Percentiles rank a stretch among this genome's conserved stretches.
Conservation (phyloP, 192 early-diverging fungal genomes). For the Martensiomyces pterosporus region DNA sequence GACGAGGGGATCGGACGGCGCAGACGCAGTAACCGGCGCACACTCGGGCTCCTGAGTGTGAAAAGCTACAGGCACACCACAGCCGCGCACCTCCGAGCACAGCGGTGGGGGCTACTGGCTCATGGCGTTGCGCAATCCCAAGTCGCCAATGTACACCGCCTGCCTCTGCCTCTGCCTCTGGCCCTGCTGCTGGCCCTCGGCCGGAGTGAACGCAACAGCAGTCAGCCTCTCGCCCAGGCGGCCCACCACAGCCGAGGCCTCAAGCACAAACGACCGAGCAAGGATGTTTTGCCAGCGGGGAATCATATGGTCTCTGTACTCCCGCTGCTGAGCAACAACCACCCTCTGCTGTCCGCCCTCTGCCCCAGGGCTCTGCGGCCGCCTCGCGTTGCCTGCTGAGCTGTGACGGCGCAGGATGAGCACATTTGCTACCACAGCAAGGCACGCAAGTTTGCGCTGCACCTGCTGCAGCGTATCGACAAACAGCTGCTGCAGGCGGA, state of each 20-base stretch:
- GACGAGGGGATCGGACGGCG: too few species aligned
- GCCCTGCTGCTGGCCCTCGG: too few species aligned
- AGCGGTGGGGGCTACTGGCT: too few species aligned
- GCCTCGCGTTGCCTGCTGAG: constrained; percentile 2
- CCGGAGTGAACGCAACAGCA: constrained; percentile 8
- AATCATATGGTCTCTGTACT: constrained; percentile 41
- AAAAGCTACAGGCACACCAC: too few species aligned
- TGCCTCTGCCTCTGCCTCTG: too few species aligned
- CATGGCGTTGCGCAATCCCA: too few species aligned
- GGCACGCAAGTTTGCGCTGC: constrained; percentile 11
- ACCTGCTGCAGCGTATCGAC: constrained; percentile 26
- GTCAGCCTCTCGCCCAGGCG: background rate
- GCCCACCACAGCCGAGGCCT: constrained; percentile 3
- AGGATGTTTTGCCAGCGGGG: constrained; percentile 30
- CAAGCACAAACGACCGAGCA: constrained; percentile 26
- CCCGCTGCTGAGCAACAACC: background rate
- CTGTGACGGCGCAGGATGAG: constrained; percentile 15
- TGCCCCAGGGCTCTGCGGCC: background rate
- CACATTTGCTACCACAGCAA: constrained; percentile 20
- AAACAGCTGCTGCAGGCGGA: constrained; percentile 39
- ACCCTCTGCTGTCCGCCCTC: constrained; percentile 1
- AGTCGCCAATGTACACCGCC: too few species aligned
- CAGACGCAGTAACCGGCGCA: too few species aligned
- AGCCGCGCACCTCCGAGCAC: too few species aligned
- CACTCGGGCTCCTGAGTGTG: too few species aligned